Evolutionary conservation across 495 filamentous ascomycete genomes (phyloP), one percentile per base, ranked within the genome.

Genomic region (Poronia punctata): DNA sequence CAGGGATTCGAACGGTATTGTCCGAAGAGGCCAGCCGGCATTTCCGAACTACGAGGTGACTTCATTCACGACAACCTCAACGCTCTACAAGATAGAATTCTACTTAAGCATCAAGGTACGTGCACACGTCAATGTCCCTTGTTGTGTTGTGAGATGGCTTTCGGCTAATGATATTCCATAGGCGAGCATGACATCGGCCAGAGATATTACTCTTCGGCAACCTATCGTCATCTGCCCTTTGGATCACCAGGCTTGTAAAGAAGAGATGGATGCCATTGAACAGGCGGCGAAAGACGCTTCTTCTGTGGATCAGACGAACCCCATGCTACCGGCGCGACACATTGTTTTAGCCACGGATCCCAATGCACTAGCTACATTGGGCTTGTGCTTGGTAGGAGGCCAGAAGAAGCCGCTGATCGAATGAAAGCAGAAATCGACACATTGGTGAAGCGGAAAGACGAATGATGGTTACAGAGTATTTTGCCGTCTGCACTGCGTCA

Each of bases 201-300:
- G 81, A 67, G 93, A 98, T 50, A 95, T 98, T 29, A 67, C 80
- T 5, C 77, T 97, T 26, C 82, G 90, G 30, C 88, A 96, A 61
- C 88, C 85, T 37, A 97, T 98, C 40, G 85, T 97, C 30, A 90
- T 98, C 34, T 96, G 90, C 50, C 92, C 93, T 0, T 79, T 95
- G 26, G 92, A 98, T 57, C 86, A 96, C 50, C 85, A 89, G 42
- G 86, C 83, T 9, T 97, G 92, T 67, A 95, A 93, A 56, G 88
- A 95, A 50, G 93, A 98, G 66, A 94, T 98, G 85, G 88, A 95
- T 54, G 87, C 88, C 6, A 97, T 97, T 46, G 87, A 95, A 53
- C 84, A 92, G 61, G 86, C 93, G 0, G 92, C 92, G 2, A 88
- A 88, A 59, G 89, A 97, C 43, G 90, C 92, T 5, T 80, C 83